These are phyloP conservation scores for Typha latifolia DNA, from an alignment of 176 grass and related monocot species.

Conservation along the genomic window DNA sequence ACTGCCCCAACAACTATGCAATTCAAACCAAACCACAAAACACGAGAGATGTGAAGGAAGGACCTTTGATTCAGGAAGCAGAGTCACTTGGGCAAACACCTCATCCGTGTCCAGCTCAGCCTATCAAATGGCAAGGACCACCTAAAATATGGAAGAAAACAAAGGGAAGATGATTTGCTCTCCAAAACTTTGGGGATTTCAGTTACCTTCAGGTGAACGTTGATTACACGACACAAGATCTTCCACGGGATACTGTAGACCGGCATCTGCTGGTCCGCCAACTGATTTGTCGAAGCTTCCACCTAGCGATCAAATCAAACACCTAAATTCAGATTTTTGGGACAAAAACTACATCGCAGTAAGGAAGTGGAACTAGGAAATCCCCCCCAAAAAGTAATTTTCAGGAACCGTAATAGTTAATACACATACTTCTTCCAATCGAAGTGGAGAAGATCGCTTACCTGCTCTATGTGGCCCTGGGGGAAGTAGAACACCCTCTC, in stretches of 20 bases:
- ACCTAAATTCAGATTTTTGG: too few relatives aligned
- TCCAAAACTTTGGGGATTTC: too few relatives aligned
- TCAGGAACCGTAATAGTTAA: too few relatives aligned
- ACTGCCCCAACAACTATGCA: neutral
- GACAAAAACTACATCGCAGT: too few relatives aligned
- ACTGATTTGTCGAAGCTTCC: conserved; percentile 81
- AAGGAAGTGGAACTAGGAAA: too few relatives aligned
- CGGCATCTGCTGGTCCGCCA: conserved; percentile 60
- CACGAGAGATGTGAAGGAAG: neutral
- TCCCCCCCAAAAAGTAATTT: too few relatives aligned
- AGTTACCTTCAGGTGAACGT: conserved; percentile 71
- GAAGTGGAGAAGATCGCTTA: neutral
- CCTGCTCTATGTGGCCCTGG: conserved; percentile 96
- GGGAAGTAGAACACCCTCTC: conserved; percentile 93
- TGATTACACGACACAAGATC: conserved; percentile 72
- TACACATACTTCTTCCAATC: neutral
- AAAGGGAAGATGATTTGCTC: neutral
- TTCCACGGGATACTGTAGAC: conserved; percentile 81
- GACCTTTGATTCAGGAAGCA: conserved; percentile 61
- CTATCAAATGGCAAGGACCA: conserved; percentile 27
- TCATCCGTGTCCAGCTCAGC: conserved; percentile 84
- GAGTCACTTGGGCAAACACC: conserved; percentile 87
- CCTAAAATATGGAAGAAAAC: neutral
- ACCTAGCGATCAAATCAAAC: conserved; percentile 29
- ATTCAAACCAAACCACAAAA: conserved; percentile 6